Percentiles rank a stretch among this genome's conserved stretches.
These are phyloP conservation scores for Coemansia sp. DNA, from an alignment of 192 early-diverging fungal genomes.

Conservation along the genomic window DNA sequence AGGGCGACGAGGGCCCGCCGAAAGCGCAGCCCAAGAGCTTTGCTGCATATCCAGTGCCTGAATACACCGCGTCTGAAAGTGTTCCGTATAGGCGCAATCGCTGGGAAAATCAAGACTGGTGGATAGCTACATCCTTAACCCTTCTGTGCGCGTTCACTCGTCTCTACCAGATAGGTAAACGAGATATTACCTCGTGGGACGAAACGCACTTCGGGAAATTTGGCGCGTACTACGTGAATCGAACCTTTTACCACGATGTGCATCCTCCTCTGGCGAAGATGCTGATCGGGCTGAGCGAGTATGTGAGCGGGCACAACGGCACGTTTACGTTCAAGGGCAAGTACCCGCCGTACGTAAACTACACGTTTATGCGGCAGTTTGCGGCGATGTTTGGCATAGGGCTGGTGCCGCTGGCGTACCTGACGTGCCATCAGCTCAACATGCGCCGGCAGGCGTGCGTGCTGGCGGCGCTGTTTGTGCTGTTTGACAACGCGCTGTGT, in stretches of 20 bases:
- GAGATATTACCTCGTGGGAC: constrained; percentile 64
- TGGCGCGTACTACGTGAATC: constrained; percentile 84
- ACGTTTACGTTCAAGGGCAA: constrained; percentile 60
- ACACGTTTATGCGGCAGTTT: constrained; percentile 64
- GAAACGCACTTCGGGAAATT: constrained; percentile 69
- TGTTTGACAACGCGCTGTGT: constrained; percentile 60
- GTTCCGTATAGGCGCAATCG: constrained; percentile 49
- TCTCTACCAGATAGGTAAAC: constrained; percentile 34
- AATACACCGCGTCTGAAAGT: neutral
- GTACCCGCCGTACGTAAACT: constrained; percentile 63
- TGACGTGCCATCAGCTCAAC: constrained; percentile 60
- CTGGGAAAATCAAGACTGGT: constrained; percentile 31
- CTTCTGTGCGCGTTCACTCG: constrained; percentile 23
- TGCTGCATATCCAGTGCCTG: constrained; percentile 16
- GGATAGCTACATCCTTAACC: constrained; percentile 41
- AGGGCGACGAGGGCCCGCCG: neutral
- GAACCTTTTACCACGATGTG: constrained; percentile 93
- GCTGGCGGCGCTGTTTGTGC: constrained; percentile 57
- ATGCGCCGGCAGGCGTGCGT: constrained; percentile 49
- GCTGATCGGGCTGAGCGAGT: constrained; percentile 60
- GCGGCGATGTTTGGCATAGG: constrained; percentile 62
- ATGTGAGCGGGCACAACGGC: constrained; percentile 61
- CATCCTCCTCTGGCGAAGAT: constrained; percentile 90
- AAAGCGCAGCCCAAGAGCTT: neutral
- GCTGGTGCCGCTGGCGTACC: constrained; percentile 65